Percentiles rank a stretch among this genome's conserved stretches.
Conservation (phyloP, 345 rosid genomes). For the Punica granatum region DNA sequence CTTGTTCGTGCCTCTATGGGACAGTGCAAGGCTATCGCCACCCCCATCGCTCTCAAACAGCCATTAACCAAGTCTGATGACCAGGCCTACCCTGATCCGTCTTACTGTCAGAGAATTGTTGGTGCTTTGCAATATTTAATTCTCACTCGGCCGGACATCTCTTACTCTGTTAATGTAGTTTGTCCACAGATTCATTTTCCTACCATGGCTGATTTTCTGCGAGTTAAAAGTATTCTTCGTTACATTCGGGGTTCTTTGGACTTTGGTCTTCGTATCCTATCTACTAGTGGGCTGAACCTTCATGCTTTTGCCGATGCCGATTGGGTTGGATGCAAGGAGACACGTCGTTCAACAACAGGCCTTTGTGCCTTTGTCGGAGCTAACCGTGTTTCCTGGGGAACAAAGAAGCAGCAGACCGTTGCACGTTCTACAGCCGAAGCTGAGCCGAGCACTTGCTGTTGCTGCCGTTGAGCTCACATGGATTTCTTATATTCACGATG, state of each 20-base stretch:
- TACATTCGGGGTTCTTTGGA: neutral
- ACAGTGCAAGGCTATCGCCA: neutral
- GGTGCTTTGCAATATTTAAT: neutral
- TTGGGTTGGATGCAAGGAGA: neutral
- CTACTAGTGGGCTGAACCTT: neutral
- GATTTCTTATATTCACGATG: neutral
- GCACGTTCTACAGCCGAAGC: neutral
- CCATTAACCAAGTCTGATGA: neutral
- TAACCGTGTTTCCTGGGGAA: neutral
- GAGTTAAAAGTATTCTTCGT: neutral
- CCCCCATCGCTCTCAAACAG: neutral
- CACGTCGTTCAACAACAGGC: neutral
- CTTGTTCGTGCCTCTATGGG: neutral
- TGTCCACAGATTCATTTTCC: neutral
- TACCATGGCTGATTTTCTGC: neutral
- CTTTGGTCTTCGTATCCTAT: neutral
- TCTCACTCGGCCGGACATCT: neutral
- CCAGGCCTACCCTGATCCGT: neutral
- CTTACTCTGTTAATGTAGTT: neutral
- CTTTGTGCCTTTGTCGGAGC: neutral
- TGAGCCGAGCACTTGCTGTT: neutral
- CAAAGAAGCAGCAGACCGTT: neutral
- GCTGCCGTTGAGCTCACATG: neutral
- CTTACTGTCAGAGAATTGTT: neutral
- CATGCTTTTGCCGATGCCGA: neutral